A percentile compares a stretch with the other conserved stretches of the same genome.
phyloP scores from a whole-genome alignment of 2,329 filamentous ascomycete species.

The Colletotrichum euphorbiae region DNA sequence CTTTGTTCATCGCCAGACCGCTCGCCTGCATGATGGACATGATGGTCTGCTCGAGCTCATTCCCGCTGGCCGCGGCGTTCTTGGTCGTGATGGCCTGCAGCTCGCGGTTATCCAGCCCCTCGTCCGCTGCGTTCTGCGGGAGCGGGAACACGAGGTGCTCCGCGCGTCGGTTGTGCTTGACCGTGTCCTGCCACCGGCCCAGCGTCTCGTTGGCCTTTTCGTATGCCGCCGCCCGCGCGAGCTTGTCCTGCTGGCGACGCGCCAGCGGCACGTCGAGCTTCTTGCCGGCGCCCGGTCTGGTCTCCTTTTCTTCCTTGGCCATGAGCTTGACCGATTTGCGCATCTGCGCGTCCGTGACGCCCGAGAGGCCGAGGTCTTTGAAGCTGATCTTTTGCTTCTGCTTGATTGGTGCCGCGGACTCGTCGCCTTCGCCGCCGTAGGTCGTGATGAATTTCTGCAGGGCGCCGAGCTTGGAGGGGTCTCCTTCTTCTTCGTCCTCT shows the following conservation, averaged over 20 bases:
- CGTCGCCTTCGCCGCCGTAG: conserved; percentile 72
- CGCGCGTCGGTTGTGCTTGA: conserved; percentile 91
- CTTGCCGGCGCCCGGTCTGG: conserved; percentile 59
- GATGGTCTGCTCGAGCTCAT: conserved; percentile 87
- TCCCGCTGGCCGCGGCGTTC: conserved; percentile 62
- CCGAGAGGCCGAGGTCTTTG: conserved; percentile 77
- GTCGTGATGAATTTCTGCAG: conserved; percentile 77
- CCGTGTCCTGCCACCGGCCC: conserved; percentile 91
- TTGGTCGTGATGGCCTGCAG: conserved; percentile 73
- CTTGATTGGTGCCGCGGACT: conserved; percentile 40
- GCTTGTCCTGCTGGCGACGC: conserved; percentile 85
- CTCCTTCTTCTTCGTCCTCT: conserved; percentile 59
- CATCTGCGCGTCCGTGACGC: conserved; percentile 78
- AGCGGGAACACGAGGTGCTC: conserved; percentile 93
- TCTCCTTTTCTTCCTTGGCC: conserved; percentile 69
- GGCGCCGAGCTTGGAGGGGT: conserved; percentile 70
- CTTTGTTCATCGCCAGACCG: conserved; percentile 70
- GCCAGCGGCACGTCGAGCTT: conserved; percentile 87
- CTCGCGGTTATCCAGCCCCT: conserved; percentile 70
- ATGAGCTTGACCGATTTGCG: conserved; percentile 85
- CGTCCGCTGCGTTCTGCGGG: conserved; percentile 74
- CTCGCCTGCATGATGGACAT: conserved; percentile 91
- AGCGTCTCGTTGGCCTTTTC: conserved; percentile 93
- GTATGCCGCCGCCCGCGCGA: conserved; percentile 86
- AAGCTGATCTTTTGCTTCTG: conserved; percentile 73